Percentiles rank a stretch among this genome's conserved stretches.
These are phyloP conservation scores for Venturiaceae sp. DNA, from an alignment of 2,329 filamentous ascomycete species.

Conservation along the genomic window DNA sequence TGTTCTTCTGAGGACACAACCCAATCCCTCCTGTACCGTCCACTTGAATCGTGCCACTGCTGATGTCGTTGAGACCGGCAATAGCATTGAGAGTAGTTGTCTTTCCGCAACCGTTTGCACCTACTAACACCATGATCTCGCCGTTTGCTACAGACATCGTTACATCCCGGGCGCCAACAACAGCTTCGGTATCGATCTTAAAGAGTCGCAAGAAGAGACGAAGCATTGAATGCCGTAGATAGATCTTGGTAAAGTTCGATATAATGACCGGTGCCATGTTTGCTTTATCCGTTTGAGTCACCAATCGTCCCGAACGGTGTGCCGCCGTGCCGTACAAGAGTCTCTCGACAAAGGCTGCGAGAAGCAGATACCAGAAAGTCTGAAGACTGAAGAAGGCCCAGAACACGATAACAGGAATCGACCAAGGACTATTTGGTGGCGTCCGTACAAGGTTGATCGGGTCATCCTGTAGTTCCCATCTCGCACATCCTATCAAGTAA, in stretches of 20 bases:
- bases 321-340: too few species aligned
- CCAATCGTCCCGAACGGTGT: too few species aligned
- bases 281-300: too few species aligned
- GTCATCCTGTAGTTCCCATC: conserved; percentile 56
- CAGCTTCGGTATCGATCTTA: conserved; percentile 46
- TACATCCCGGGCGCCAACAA: conserved; percentile 69
- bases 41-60: conserved; percentile 66
- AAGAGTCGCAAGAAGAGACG: background rate
- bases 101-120: conserved; percentile 85
- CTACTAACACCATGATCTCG: conserved; percentile 77
- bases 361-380: too few species aligned
- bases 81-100: conserved; percentile 84
- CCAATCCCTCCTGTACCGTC: conserved; percentile 71
- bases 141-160: conserved; percentile 63
- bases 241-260: background rate
- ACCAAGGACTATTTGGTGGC: conserved; percentile 43
- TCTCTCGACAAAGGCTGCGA: too few species aligned
- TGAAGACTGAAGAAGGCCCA: too few species aligned
- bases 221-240: background rate
- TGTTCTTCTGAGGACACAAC: conserved; percentile 87
- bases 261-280: background rate
- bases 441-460: conserved; percentile 51
- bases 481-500: conserved; percentile 67
- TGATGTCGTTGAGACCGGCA: conserved; percentile 69
- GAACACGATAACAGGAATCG: too few species aligned